Evolutionary conservation across 2,329 filamentous ascomycete genomes (phyloP).

Genomic region (Sporothrix mexicana): DNA sequence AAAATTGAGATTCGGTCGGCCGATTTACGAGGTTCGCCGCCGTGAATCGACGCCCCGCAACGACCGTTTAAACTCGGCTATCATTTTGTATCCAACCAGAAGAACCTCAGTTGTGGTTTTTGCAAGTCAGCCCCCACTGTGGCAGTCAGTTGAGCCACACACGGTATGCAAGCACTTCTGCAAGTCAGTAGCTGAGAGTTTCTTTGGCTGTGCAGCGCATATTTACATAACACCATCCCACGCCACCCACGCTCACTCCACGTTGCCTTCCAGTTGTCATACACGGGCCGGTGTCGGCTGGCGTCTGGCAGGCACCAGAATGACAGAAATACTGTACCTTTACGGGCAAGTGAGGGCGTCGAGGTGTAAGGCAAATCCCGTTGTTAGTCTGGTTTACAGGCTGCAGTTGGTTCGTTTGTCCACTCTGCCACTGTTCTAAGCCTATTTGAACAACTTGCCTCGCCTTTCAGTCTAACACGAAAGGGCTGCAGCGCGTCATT

Average conservation of each 20-base stretch:
- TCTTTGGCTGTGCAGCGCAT: not conserved
- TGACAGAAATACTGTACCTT: not conserved
- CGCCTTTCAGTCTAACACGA: not conserved
- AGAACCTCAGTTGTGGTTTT: not conserved
- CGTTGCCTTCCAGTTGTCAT: not conserved
- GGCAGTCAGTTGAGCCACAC: not conserved
- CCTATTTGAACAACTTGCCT: not conserved
- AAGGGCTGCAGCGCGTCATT: constrained; percentile 23
- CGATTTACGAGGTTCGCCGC: constrained; percentile 9
- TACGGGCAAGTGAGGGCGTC: not conserved
- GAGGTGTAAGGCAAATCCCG: not conserved
- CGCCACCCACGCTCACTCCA: not conserved
- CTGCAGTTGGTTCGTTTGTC: not conserved
- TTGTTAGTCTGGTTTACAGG: constrained; percentile 24
- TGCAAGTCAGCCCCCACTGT: not conserved
- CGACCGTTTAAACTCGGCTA: constrained; percentile 3
- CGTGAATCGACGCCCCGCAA: not conserved
- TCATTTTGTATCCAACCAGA: constrained; percentile 7
- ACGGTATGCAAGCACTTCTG: not conserved
- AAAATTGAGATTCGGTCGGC: not conserved
- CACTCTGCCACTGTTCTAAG: not conserved
- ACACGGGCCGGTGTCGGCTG: constrained; percentile 29
- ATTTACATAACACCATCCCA: constrained; percentile 24
- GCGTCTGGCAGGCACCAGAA: not conserved
- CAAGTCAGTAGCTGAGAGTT: not conserved